Evolutionary conservation across 164 flowering plant species (phyloP).

Genomic region (Berberis vulgaris): DNA sequence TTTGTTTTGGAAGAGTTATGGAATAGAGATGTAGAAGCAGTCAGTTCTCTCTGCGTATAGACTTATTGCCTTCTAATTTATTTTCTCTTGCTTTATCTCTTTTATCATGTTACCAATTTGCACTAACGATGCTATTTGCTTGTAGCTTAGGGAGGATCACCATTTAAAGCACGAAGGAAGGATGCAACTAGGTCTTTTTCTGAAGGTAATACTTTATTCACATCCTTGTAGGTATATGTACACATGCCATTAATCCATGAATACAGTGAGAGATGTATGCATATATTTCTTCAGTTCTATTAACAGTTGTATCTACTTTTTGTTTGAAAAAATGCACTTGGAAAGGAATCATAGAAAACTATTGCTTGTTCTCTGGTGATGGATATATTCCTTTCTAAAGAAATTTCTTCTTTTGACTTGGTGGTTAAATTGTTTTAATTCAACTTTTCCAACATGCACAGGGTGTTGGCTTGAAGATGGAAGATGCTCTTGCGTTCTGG

Average conservation of each 20-base stretch:
- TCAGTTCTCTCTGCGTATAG: background rate
- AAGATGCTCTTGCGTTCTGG: slow-evolving; percentile 97
- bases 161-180: slow-evolving; percentile 96
- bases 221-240: no score
- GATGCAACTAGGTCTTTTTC: slow-evolving; percentile 94
- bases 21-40: no score
- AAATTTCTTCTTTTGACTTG: no score
- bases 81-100: background rate
- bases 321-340: no score
- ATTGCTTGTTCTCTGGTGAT: no score
- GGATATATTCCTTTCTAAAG: no score
- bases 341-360: no score
- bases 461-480: slow-evolving; percentile 95
- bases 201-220: slow-evolving; percentile 46
- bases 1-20: background rate
- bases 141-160: slow-evolving; percentile 93
- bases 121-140: slow-evolving; percentile 1
- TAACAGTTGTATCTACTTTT: no score
- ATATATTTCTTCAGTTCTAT: no score
- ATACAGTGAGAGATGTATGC: no score
- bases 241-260: no score
- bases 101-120: background rate
- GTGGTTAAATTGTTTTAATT: background rate
- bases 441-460: slow-evolving; percentile 12
- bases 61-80: background rate